These are phyloP conservation scores for Eucalyptus tenuipes DNA, from an alignment of 345 rosid species.

Conservation along the genomic window DNA sequence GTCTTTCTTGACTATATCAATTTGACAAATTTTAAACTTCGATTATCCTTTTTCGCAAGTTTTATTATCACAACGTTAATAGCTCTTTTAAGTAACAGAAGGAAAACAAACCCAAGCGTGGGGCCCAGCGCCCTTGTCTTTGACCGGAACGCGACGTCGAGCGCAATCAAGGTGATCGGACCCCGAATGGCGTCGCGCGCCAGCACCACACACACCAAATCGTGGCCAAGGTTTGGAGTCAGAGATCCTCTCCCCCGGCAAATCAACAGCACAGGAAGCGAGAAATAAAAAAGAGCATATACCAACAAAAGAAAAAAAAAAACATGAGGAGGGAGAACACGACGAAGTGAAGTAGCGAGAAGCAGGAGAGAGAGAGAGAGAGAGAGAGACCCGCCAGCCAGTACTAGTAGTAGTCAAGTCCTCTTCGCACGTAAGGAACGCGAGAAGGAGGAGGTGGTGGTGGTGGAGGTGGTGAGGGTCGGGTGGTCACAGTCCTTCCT, in stretches of 20 bases:
- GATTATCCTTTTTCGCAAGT: too few relatives aligned
- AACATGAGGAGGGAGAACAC: neutral
- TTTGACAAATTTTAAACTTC: too few relatives aligned
- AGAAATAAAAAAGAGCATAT: too few relatives aligned
- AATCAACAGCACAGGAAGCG: neutral
- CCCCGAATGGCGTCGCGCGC: neutral
- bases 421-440: neutral
- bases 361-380: neutral
- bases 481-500: conserved; percentile 37
- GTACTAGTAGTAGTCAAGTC: neutral
- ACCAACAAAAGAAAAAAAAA: neutral
- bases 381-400: neutral
- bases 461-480: conserved; percentile 6
- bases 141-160: neutral
- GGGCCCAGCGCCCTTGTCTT: neutral
- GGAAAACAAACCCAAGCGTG: neutral
- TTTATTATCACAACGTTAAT: too few relatives aligned
- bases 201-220: neutral
- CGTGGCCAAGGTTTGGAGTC: neutral
- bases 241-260: neutral
- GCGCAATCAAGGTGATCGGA: neutral
- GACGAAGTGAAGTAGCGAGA: neutral
- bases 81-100: too few relatives aligned
- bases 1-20: too few relatives aligned
- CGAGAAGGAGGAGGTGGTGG: neutral